These are phyloP conservation scores for Pythium dissotocum DNA, from an alignment of 352 stramenopile species.

Conservation along the genomic window DNA sequence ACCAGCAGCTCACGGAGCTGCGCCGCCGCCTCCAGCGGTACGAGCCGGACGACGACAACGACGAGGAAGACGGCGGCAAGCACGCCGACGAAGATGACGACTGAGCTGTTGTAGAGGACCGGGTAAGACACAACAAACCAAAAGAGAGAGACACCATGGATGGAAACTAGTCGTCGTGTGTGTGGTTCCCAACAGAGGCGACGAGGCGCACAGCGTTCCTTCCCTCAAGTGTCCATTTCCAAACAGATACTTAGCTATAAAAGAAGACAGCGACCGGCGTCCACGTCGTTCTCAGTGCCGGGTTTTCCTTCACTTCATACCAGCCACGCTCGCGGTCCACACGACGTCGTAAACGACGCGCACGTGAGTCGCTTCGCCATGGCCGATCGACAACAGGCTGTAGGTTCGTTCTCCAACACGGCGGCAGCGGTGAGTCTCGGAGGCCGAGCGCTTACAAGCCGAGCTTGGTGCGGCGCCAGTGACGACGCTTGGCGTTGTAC, in stretches of 20 bases:
- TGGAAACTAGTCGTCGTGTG: background rate
- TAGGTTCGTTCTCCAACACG: constrained; percentile 23
- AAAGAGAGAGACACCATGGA: background rate
- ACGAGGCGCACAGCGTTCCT: constrained; percentile 1
- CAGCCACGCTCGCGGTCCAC: background rate
- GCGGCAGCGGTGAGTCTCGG: constrained; percentile 15
- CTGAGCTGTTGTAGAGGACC: background rate
- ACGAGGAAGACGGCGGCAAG: constrained; percentile 52
- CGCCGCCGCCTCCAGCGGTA: constrained; percentile 73
- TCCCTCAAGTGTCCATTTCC: constrained; percentile 4
- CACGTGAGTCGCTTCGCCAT: background rate
- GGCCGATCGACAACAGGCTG: constrained; percentile 21
- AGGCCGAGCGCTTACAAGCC: constrained; percentile 93
- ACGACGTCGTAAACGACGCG: background rate
- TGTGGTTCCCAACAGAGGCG: constrained; percentile 5
- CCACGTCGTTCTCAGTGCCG: background rate
- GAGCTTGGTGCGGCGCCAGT: constrained; percentile 99
- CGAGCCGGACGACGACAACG: constrained; percentile 65
- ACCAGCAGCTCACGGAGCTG: constrained; percentile 70
- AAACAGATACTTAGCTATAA: constrained; percentile 5
- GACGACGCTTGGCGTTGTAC: constrained; percentile 99
- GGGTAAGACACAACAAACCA: background rate
- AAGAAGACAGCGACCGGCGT: constrained; percentile 7
- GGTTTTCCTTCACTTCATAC: constrained; percentile 2
- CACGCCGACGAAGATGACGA: constrained; percentile 49